Percentiles rank a stretch among this genome's conserved stretches.
Conservation (phyloP, 805 yeast species). For the Yarrowia hollandica region DNA sequence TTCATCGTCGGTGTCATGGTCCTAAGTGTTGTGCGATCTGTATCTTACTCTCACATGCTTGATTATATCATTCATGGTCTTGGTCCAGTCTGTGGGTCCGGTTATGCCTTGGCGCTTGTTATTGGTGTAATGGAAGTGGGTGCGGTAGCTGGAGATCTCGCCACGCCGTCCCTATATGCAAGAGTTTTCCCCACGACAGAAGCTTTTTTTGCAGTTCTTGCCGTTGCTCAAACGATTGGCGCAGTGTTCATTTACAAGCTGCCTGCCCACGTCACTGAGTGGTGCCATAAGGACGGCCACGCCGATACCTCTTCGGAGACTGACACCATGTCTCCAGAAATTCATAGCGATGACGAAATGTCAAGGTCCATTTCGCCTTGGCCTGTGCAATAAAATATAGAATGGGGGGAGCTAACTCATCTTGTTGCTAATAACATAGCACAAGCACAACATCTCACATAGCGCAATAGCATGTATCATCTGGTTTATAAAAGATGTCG, state of each 20-base stretch:
- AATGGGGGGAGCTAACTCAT: constrained; percentile 6
- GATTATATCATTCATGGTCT: constrained; percentile 8
- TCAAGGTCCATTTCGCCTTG: constrained; percentile 24
- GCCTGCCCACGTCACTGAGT: not conserved
- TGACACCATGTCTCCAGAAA: constrained; percentile 21
- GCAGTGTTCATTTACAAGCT: not conserved
- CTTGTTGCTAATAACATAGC: not conserved
- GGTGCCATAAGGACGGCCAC: not conserved
- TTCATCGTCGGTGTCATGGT: constrained; percentile 21
- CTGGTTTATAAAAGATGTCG: no score
- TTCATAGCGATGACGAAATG: constrained; percentile 16
- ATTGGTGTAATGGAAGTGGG: not conserved
- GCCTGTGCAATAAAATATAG: constrained; percentile 12
- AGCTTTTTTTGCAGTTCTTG: constrained; percentile 6
- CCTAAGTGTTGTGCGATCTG: constrained; percentile 13
- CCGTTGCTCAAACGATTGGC: not conserved
- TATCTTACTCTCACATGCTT: constrained; percentile 9
- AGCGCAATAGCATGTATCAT: constrained; percentile 5
- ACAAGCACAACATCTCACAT: constrained; percentile 3
- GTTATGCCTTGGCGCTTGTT: constrained; percentile 4
- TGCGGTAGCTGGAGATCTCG: not conserved
- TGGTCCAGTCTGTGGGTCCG: constrained; percentile 10
- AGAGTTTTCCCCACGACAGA: not conserved
- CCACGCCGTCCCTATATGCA: not conserved
- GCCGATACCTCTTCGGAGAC: constrained; percentile 18